These are phyloP conservation scores for Coemansia sp. DNA, from an alignment of 192 early-diverging fungal genomes.

Conservation along the genomic window DNA sequence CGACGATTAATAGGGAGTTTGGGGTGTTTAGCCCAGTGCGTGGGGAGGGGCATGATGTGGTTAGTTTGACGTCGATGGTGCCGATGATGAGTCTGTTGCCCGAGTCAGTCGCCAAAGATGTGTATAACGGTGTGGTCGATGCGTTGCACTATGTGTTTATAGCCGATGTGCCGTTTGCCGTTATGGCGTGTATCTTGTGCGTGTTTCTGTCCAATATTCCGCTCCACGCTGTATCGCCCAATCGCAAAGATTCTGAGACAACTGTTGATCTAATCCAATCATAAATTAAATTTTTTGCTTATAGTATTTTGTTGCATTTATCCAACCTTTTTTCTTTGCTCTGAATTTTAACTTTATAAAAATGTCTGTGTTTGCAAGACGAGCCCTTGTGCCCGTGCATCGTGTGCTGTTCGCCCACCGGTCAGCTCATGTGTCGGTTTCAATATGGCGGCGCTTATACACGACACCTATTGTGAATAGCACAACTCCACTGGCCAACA, in stretches of 20 bases:
- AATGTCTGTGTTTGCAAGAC: neutral
- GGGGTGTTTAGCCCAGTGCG: constrained; percentile 12
- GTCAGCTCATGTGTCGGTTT: neutral
- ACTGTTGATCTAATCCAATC: neutral
- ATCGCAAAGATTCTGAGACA: neutral
- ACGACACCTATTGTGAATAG: neutral
- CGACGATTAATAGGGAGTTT: constrained; percentile 17
- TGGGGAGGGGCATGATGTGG: constrained; percentile 38
- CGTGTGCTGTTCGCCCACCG: neutral
- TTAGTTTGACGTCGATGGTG: constrained; percentile 30
- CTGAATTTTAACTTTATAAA: neutral
- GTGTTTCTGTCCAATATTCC: constrained; percentile 40
- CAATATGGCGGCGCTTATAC: neutral
- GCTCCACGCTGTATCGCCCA: constrained; percentile 32
- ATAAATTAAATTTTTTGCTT: neutral
- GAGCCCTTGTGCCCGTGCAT: neutral
- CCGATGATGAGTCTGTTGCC: constrained; percentile 38
- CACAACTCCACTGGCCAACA: neutral
- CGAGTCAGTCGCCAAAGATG: neutral
- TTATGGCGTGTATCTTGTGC: constrained; percentile 39
- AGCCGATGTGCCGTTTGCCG: constrained; percentile 49
- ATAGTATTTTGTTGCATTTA: too few relatives aligned
- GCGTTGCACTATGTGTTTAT: constrained; percentile 48
- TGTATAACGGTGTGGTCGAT: constrained; percentile 40
- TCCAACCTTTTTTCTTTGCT: neutral